A percentile compares a stretch with the other conserved stretches of the same genome.
These are phyloP conservation scores for Dimocarpus longan DNA, from an alignment of 345 rosid species.

Conservation along the genomic window DNA sequence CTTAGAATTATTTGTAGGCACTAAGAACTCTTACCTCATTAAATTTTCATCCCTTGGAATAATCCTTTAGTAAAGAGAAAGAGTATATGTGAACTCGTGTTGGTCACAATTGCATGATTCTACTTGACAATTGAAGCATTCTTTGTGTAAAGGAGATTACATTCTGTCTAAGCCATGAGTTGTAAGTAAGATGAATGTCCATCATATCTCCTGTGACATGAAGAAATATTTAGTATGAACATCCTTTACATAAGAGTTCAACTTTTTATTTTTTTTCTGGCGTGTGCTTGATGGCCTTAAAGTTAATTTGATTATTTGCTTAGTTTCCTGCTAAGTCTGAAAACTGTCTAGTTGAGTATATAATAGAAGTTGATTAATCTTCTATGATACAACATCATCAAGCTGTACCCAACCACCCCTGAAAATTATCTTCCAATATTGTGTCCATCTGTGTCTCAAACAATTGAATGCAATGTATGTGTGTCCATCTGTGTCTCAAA, in stretches of 20 bases:
- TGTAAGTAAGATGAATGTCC: not conserved
- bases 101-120: not conserved
- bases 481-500: too few relatives aligned
- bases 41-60: not conserved
- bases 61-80: not conserved
- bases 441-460: too few relatives aligned
- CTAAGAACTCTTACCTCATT: not conserved
- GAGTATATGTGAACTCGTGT: not conserved
- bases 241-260: not conserved
- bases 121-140: not conserved
- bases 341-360: not conserved
- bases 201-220: not conserved
- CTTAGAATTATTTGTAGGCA: not conserved
- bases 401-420: not conserved
- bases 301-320: not conserved
- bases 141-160: not conserved
- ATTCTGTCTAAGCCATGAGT: not conserved
- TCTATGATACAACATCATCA: not conserved
- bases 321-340: not conserved
- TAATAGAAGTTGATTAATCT: not conserved
- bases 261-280: not conserved
- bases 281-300: not conserved
- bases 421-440: too few relatives aligned
- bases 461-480: too few relatives aligned
- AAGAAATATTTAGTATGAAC: not conserved